Conservation (phyloP, 495 filamentous ascomycete species). For the Hypoxylon rickii region DNA sequence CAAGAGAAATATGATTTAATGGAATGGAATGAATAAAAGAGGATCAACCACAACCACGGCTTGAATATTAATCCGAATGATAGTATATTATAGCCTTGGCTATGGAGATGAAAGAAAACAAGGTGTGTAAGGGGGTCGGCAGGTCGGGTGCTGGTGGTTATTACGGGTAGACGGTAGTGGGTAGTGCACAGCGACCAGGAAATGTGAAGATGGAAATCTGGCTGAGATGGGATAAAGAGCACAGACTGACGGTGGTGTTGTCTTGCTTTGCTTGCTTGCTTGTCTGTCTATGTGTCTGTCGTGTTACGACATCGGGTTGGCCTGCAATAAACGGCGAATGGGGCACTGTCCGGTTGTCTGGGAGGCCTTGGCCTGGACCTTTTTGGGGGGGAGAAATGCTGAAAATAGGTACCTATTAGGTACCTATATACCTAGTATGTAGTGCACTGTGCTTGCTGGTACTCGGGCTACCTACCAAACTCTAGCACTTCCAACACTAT, state of each 20-base stretch:
- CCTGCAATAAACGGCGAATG: neutral
- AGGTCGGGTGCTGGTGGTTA: no score
- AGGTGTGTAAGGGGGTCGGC: no score
- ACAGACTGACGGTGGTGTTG: constrained; percentile 17
- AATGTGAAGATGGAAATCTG: constrained; percentile 31
- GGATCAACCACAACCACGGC: constrained; percentile 1
- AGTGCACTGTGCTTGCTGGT: constrained; percentile 1
- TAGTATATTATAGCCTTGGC: neutral
- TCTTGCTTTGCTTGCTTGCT: neutral
- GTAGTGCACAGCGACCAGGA: constrained; percentile 8
- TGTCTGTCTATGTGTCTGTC: neutral
- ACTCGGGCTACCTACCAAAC: neutral
- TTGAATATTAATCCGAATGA: constrained; percentile 7
- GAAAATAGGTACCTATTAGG: neutral
- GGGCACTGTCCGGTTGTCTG: constrained; percentile 21
- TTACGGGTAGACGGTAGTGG: neutral
- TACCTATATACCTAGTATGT: no score
- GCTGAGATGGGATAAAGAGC: constrained; percentile 24
- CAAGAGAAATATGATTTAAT: constrained; percentile 23
- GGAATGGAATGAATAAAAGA: constrained; percentile 12
- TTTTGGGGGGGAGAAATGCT: no score
- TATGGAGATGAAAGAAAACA: constrained; percentile 8
- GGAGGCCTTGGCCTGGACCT: no score
- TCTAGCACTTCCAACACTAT: neutral
- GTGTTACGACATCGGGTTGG: constrained; percentile 32